Evolutionary conservation across 2,329 filamentous ascomycete species (phyloP), one percentile per base, ranked within the genome.

Genomic region (Diplodia scrobiculata): DNA sequence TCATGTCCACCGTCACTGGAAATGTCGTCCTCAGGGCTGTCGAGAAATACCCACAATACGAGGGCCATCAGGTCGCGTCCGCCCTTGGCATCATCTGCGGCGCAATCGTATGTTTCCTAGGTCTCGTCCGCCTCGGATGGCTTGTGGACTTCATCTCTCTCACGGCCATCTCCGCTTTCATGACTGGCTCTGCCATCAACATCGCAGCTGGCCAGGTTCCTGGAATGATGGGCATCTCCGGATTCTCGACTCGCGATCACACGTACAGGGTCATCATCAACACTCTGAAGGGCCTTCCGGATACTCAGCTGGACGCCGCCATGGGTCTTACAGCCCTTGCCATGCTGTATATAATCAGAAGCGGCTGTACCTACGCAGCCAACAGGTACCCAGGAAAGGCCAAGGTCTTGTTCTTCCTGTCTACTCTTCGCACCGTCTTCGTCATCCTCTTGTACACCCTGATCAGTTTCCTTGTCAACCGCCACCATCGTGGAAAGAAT

Each of bases 91-190:
- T 99, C 64, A 87, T 98, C 68, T 84, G 87, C 6, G 95, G 95
- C 52, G 84, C 83, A 38, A 91, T 97, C 66, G 89, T 98, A 53
- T 84, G 90, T 48, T 87, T 88, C 70, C 86, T 98, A 68, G 95
- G 95, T 11, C 80, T 97, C 2, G 81, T 90, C 41, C 87, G 94
- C 51, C 85, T 89, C 47, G 95, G 95, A 10, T 96, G 92, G 85
- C 89, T 99, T 53, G 92, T 98, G 52, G 93, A 99, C 71, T 85
- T 98, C 72, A 98, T 99, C 72, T 91, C 95, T 0, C 84, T 98
- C 65, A 89, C 92, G 1, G 91, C 93, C 0, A 91, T 98, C 63
- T 93, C 91, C 0, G 93, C 94, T 3, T 99, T 97, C 82, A 98
- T 98, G 92, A 98, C 95, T 0, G 95, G 95, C 10, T 97, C 94